These are phyloP conservation scores for Myrica gale DNA, from an alignment of 306 rosid species.

Conservation along the genomic window DNA sequence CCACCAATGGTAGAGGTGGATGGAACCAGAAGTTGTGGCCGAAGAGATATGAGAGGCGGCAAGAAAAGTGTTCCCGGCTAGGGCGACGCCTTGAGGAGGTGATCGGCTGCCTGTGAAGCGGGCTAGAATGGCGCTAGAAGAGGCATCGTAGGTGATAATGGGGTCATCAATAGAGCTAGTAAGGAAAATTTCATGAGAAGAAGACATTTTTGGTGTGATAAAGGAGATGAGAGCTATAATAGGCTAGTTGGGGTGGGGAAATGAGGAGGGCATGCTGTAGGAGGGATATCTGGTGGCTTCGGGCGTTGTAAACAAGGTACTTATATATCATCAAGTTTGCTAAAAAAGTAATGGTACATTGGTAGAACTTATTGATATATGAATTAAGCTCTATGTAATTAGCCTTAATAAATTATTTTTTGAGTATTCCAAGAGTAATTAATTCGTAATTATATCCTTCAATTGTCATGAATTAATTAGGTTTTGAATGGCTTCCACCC, in stretches of 20 bases:
- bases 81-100: constrained; percentile 46
- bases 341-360: not conserved
- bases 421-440: not conserved
- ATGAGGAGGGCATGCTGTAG: constrained; percentile 22
- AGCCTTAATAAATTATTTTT: not conserved
- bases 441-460: not conserved
- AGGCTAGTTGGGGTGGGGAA: constrained; percentile 1
- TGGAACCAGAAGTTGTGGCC: constrained; percentile 49
- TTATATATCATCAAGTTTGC: constrained; percentile 17
- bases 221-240: not conserved
- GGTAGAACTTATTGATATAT: not conserved
- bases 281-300: constrained; percentile 1
- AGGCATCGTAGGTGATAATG: constrained; percentile 47
- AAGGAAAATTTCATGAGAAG: constrained; percentile 52
- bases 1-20: constrained; percentile 68
- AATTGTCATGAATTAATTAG: not conserved
- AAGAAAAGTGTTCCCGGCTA: constrained; percentile 35
- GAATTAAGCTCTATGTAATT: not conserved
- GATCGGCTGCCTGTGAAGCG: constrained; percentile 47
- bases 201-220: constrained; percentile 31
- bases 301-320: constrained; percentile 45
- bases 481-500: not conserved
- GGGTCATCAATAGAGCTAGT: constrained; percentile 62
- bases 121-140: constrained; percentile 37
- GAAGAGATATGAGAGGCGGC: constrained; percentile 60